Evolutionary conservation across 768 basidiomycete species (phyloP).

Genomic region (Hortiboletus flavorubellus): DNA sequence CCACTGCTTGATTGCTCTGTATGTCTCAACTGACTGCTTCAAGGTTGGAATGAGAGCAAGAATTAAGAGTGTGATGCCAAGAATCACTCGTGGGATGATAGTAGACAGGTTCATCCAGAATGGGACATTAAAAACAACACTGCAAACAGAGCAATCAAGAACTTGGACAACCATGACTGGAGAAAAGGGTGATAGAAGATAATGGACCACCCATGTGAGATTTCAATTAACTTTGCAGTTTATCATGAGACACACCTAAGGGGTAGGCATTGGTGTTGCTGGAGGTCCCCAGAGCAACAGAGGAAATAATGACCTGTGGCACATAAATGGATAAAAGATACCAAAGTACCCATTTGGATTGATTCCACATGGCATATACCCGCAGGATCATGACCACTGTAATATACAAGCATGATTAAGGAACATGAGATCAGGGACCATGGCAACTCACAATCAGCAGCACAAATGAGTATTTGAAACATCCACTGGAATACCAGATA

Average conservation of each 20-base stretch:
- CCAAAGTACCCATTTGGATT: not conserved
- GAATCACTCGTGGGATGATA: not conserved
- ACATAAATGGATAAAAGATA: not conserved
- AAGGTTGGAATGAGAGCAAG: not conserved
- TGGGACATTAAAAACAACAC: not conserved
- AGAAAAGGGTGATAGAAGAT: too few species aligned
- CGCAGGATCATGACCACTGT: not conserved
- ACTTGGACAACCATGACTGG: not conserved
- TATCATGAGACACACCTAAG: not conserved
- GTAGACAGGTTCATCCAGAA: accelerated
- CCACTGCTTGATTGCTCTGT: not conserved
- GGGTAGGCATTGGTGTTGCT: not conserved
- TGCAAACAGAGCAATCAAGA: not conserved
- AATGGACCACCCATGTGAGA: not conserved
- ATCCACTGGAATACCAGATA: not conserved
- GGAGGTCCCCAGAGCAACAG: too few species aligned
- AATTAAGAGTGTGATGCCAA: not conserved
- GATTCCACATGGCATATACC: not conserved
- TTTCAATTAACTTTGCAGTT: not conserved
- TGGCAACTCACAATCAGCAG: not conserved
- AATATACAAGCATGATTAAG: not conserved
- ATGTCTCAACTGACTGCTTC: not conserved
- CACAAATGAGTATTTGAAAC: not conserved
- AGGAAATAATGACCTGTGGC: too few species aligned
- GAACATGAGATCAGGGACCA: not conserved